Evolutionary conservation across 2,329 filamentous ascomycete genomes (phyloP).

Genomic region (Dendryphion nanum): DNA sequence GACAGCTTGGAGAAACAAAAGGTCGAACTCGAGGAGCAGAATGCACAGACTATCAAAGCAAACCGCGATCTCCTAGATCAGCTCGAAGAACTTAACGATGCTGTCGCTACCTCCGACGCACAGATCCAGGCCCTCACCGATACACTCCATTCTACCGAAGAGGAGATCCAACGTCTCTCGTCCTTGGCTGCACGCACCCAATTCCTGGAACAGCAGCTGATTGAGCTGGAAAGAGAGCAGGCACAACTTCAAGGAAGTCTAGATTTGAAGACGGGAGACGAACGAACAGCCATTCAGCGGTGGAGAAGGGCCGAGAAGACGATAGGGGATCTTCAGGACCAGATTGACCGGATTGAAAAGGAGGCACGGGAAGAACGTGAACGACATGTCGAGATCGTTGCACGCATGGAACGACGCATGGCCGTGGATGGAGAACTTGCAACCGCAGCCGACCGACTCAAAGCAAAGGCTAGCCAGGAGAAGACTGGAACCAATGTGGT

Average conservation of each 20-base stretch:
- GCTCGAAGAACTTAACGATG: slow-evolving; percentile 77
- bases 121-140: slow-evolving; percentile 75
- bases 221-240: slow-evolving; percentile 79
- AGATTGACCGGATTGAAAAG: slow-evolving; percentile 83
- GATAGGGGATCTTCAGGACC: slow-evolving; percentile 75
- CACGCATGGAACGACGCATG: slow-evolving; percentile 79
- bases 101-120: slow-evolving; percentile 75
- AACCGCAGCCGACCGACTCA: slow-evolving; percentile 74
- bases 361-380: slow-evolving; percentile 79
- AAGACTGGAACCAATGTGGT: slow-evolving; percentile 69
- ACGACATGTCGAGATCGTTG: slow-evolving; percentile 76
- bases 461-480: slow-evolving; percentile 63
- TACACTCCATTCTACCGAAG: slow-evolving; percentile 73
- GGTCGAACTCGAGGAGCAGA: slow-evolving; percentile 66
- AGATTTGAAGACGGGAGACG: slow-evolving; percentile 67
- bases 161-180: slow-evolving; percentile 72
- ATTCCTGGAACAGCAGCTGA: slow-evolving; percentile 77
- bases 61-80: slow-evolving; percentile 80
- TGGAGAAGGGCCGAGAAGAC: slow-evolving; percentile 84
- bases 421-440: slow-evolving; percentile 79
- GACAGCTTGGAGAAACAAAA: slow-evolving; percentile 74
- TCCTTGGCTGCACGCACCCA: slow-evolving; percentile 71
- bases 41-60: slow-evolving; percentile 76
- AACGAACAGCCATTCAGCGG: slow-evolving; percentile 73
- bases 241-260: slow-evolving; percentile 67